Conservation (phyloP, 345 rosid species). For the Hypericum perforatum region DNA sequence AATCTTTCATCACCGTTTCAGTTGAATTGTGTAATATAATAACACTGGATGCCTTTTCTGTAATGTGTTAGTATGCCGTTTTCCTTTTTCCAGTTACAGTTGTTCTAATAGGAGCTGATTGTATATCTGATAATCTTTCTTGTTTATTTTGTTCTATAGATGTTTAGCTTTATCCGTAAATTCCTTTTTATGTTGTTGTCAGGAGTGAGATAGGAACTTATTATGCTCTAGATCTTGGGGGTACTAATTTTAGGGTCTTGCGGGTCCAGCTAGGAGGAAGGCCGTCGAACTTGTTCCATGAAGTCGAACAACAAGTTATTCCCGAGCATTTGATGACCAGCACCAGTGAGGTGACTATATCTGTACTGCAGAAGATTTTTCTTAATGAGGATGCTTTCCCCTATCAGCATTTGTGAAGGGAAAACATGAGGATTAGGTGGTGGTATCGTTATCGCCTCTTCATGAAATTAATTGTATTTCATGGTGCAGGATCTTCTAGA, state of each 20-base stretch:
- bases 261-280: constrained; percentile 76
- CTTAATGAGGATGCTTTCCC: not conserved
- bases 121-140: not conserved
- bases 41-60: too few species aligned
- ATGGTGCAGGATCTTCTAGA: constrained; percentile 69
- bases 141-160: not conserved
- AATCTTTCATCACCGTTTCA: too few species aligned
- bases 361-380: not conserved
- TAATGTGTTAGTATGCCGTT: too few species aligned
- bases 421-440: not conserved
- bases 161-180: constrained; percentile 12
- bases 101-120: too few species aligned
- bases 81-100: too few species aligned
- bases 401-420: not conserved
- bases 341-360: constrained; percentile 57
- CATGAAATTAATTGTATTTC: constrained; percentile 1
- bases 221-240: constrained; percentile 90
- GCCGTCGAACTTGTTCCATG: constrained; percentile 45
- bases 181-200: constrained; percentile 25
- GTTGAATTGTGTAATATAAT: too few species aligned
- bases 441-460: not conserved
- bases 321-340: constrained; percentile 62
- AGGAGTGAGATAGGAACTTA: constrained; percentile 82
- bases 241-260: constrained; percentile 75
- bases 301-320: constrained; percentile 52